phyloP scores from a whole-genome alignment of 306 rosid species.

The Cajanus cajan region DNA sequence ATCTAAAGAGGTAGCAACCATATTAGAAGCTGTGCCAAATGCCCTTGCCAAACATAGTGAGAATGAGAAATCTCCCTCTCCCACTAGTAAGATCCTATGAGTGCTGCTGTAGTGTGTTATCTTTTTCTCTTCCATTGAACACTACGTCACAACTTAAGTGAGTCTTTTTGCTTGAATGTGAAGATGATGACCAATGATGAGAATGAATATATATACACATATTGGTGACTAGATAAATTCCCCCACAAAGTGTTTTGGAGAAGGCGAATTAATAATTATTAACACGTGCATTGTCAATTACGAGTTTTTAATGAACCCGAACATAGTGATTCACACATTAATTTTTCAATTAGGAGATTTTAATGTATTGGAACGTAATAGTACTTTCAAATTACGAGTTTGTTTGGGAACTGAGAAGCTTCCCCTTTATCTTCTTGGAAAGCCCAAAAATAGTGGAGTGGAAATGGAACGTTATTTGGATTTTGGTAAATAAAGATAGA shows the following conservation, averaged over 20 bases:
- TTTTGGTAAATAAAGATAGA: neutral
- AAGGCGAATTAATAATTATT: neutral
- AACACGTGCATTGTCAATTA: neutral
- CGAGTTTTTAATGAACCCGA: neutral
- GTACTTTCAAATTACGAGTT: too few relatives aligned
- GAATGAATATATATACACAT: neutral
- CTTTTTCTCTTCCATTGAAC: conserved; percentile 7
- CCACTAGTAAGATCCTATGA: conserved; percentile 41
- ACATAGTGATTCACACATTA: too few relatives aligned
- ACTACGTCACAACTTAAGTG: neutral
- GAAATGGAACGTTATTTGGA: neutral
- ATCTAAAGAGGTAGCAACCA: conserved; percentile 44
- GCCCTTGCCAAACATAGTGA: conserved; percentile 41
- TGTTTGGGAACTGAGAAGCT: neutral
- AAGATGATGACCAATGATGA: neutral
- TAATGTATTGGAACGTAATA: neutral
- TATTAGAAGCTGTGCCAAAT: conserved; percentile 32
- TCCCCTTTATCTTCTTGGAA: neutral
- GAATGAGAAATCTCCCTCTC: conserved; percentile 52
- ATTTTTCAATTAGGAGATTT: neutral
- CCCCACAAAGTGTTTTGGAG: neutral
- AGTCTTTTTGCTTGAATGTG: neutral
- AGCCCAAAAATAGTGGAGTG: neutral
- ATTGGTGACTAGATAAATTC: neutral
- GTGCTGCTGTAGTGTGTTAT: conserved; percentile 25